phyloP scores from a whole-genome alignment of 2,329 filamentous ascomycete species.

The Sarocladiaceae sp. region DNA sequence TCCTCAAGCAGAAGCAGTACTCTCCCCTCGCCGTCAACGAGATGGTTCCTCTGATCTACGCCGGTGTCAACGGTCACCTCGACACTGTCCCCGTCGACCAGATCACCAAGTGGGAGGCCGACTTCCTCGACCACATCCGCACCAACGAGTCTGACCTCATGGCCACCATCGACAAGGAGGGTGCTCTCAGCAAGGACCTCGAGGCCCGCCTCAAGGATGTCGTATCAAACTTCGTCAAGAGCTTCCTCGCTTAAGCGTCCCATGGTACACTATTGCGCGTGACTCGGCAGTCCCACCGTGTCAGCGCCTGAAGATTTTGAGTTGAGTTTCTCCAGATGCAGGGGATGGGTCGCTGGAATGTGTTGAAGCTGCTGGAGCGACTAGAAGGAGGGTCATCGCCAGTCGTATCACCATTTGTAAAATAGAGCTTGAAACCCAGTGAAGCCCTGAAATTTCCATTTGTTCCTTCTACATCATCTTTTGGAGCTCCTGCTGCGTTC shows the following conservation, averaged over 20 bases:
- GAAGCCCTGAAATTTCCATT: conserved; percentile 57
- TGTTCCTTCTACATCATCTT: no score
- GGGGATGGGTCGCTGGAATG: conserved; percentile 32
- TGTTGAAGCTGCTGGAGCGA: conserved; percentile 45
- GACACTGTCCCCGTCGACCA: conserved; percentile 85
- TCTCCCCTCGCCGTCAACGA: conserved; percentile 97
- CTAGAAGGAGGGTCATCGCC: conserved; percentile 40
- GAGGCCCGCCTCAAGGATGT: conserved; percentile 79
- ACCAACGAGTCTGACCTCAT: conserved; percentile 83
- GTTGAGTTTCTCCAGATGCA: conserved; percentile 42
- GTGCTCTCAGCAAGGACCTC: conserved; percentile 89
- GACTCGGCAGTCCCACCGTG: conserved; percentile 20
- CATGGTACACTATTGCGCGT: conserved; percentile 23
- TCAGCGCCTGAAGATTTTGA: conserved; percentile 32
- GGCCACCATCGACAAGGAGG: conserved; percentile 89
- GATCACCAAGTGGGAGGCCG: conserved; percentile 89
- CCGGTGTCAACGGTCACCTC: conserved; percentile 96
- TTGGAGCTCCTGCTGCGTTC: no score
- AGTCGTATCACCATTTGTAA: conserved; percentile 55
- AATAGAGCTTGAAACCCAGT: conserved; percentile 59
- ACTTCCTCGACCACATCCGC: conserved; percentile 90
- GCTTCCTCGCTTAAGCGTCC: conserved; percentile 62
- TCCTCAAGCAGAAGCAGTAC: conserved; percentile 99
- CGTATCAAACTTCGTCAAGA: conserved; percentile 83
- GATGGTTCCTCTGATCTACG: conserved; percentile 99